Conservation (phyloP, 805 yeast species). For the Komagataella phaffii region DNA sequence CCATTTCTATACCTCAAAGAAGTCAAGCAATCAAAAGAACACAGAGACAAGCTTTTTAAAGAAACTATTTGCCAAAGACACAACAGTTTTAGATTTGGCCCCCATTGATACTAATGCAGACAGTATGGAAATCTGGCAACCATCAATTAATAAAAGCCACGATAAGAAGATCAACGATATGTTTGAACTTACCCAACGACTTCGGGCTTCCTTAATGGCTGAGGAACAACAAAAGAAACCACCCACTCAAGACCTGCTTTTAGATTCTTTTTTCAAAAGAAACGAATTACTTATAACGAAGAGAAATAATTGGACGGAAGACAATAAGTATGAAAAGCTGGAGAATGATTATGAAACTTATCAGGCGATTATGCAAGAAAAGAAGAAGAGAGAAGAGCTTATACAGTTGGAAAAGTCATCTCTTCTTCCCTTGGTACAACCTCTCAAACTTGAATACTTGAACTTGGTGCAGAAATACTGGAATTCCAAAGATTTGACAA, state of each 20-base stretch:
- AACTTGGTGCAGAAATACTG: slow-evolving; percentile 20
- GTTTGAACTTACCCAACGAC: not conserved
- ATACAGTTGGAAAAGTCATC: slow-evolving; percentile 21
- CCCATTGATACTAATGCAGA: not conserved
- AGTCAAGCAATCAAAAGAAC: not conserved
- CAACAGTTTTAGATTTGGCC: not conserved
- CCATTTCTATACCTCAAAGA: not conserved
- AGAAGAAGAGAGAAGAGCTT: slow-evolving; percentile 20
- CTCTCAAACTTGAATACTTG: slow-evolving; percentile 18
- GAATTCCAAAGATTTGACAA: slow-evolving; percentile 12
- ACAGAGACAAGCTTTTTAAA: not conserved
- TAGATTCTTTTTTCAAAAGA: not conserved
- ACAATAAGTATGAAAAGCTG: slow-evolving; percentile 2
- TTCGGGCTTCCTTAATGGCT: not conserved
- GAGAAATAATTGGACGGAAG: not conserved
- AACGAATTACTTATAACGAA: not conserved
- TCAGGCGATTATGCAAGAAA: slow-evolving; percentile 28
- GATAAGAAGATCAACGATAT: not conserved
- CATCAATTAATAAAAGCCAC: not conserved
- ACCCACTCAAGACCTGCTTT: not conserved
- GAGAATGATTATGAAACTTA: slow-evolving; percentile 26
- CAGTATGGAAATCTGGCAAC: not conserved
- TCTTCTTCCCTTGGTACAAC: slow-evolving; percentile 17
- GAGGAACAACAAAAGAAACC: not conserved
- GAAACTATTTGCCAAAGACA: not conserved